phyloP scores from a whole-genome alignment of 352 stramenopile genomes.

The Plasmopara halstedii region DNA sequence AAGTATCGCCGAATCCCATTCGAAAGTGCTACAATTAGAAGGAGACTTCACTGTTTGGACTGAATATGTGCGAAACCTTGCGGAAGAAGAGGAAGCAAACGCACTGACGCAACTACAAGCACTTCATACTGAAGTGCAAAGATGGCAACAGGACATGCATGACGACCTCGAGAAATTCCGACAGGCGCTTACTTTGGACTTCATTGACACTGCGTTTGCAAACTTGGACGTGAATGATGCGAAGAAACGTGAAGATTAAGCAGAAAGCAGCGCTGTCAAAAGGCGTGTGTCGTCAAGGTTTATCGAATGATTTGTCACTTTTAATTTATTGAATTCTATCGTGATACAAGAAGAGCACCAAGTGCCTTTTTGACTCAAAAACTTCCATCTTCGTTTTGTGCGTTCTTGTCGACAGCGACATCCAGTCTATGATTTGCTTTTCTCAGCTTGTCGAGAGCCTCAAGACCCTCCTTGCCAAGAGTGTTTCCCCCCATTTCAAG shows the following conservation, averaged over 20 bases:
- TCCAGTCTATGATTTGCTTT: slow-evolving; percentile 49
- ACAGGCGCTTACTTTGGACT: slow-evolving; percentile 40
- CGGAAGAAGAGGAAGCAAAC: slow-evolving; percentile 60
- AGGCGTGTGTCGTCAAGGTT: slow-evolving; percentile 12
- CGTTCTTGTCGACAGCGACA: slow-evolving; percentile 76
- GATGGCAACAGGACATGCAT: slow-evolving; percentile 73
- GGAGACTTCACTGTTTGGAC: slow-evolving; percentile 65
- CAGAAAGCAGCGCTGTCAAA: background rate
- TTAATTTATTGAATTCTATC: slow-evolving; percentile 30
- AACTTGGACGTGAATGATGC: slow-evolving; percentile 31
- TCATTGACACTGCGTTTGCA: slow-evolving; percentile 40
- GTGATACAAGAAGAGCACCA: slow-evolving; percentile 3
- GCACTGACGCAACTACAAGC: slow-evolving; percentile 50
- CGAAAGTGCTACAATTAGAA: slow-evolving; percentile 56
- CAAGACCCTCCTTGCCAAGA: slow-evolving; percentile 53
- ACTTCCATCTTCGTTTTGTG: slow-evolving; percentile 55
- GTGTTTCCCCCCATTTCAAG: slow-evolving; percentile 83
- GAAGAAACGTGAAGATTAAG: slow-evolving; percentile 8
- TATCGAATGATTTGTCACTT: slow-evolving; percentile 8
- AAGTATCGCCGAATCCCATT: slow-evolving; percentile 59
- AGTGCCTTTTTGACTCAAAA: slow-evolving; percentile 22
- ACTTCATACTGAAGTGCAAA: slow-evolving; percentile 60
- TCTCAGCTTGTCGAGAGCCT: slow-evolving; percentile 53
- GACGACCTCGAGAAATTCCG: slow-evolving; percentile 56
- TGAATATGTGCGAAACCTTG: slow-evolving; percentile 60